phyloP scores from a whole-genome alignment of 495 filamentous ascomycete genomes.

The Podospora pseudopauciseta region DNA sequence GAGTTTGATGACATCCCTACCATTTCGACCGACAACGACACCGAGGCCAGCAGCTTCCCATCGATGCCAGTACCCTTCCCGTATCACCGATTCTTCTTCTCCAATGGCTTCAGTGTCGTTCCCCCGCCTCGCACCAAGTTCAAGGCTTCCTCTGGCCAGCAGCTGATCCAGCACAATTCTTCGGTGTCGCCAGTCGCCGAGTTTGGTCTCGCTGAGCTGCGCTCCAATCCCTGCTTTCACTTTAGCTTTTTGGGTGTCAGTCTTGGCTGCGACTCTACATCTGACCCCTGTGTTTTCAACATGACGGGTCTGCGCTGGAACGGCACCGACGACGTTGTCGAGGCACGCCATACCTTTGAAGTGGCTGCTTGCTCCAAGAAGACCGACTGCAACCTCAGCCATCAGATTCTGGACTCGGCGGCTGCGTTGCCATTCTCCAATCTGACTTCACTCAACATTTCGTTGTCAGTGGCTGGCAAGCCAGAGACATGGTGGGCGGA shows the following conservation, averaged over 20 bases:
- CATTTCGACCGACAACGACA: conserved; percentile 18
- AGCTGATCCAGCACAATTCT: conserved; percentile 37
- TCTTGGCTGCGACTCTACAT: conserved; percentile 41
- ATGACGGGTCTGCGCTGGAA: conserved; percentile 36
- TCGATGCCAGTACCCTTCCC: conserved; percentile 36
- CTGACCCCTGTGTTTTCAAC: conserved; percentile 36
- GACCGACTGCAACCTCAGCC: conserved; percentile 33
- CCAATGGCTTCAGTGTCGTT: conserved; percentile 36
- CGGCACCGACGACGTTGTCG: conserved; percentile 22
- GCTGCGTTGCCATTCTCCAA: conserved; percentile 29
- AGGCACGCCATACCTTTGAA: conserved; percentile 28
- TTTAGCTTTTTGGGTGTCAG: conserved; percentile 41
- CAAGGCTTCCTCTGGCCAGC: conserved; percentile 37
- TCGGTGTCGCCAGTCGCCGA: conserved; percentile 26
- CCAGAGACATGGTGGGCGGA: conserved; percentile 42
- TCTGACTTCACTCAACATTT: conserved; percentile 40
- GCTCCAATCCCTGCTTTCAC: conserved; percentile 36
- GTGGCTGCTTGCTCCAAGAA: conserved; percentile 33
- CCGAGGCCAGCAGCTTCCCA: conserved; percentile 19
- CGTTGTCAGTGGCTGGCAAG: conserved; percentile 27
- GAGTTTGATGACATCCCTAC: conserved; percentile 44
- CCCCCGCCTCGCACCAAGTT: conserved; percentile 27
- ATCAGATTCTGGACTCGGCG: conserved; percentile 28
- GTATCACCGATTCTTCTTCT: conserved; percentile 43
- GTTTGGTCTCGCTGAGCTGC: conserved; percentile 36